Conservation (phyloP, 164 flowering plant genomes). For the Hamamelis virginiana region DNA sequence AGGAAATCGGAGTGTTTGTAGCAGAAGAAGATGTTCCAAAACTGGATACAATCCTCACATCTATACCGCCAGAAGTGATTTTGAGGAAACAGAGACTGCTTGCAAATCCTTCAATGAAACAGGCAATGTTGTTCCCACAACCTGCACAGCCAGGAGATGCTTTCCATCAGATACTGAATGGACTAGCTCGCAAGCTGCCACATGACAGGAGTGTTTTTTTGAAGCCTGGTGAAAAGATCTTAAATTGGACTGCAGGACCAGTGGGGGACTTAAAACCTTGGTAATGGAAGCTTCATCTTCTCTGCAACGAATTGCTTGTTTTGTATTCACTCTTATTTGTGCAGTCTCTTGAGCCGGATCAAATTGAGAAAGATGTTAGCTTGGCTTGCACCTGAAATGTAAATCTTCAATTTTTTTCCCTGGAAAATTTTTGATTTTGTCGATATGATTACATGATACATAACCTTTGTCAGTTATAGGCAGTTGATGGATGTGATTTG, state of each 20-base stretch:
- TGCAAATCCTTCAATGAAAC: constrained; percentile 89
- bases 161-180: constrained; percentile 88
- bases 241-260: constrained; percentile 94
- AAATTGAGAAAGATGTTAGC: too few species aligned
- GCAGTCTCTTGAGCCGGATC: too few species aligned
- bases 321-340: too few species aligned
- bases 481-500: too few species aligned
- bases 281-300: constrained; percentile 16
- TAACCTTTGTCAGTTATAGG: too few species aligned
- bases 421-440: too few species aligned
- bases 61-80: constrained; percentile 78
- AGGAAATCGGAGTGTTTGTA: constrained; percentile 87
- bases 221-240: constrained; percentile 52
- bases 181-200: constrained; percentile 85
- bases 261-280: constrained; percentile 50
- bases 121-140: constrained; percentile 87
- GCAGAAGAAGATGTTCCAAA: constrained; percentile 85
- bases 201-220: constrained; percentile 53
- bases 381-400: constrained; percentile 18
- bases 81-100: constrained; percentile 83
- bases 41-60: constrained; percentile 82
- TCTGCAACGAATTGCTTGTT: too few species aligned
- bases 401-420: background rate
- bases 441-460: too few species aligned
- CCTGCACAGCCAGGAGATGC: constrained; percentile 93